A percentile compares a stretch with the other conserved stretches of the same genome.
Evolutionary conservation across 306 rosid genomes (phyloP).

Genomic region (Trifolium dubium): DNA sequence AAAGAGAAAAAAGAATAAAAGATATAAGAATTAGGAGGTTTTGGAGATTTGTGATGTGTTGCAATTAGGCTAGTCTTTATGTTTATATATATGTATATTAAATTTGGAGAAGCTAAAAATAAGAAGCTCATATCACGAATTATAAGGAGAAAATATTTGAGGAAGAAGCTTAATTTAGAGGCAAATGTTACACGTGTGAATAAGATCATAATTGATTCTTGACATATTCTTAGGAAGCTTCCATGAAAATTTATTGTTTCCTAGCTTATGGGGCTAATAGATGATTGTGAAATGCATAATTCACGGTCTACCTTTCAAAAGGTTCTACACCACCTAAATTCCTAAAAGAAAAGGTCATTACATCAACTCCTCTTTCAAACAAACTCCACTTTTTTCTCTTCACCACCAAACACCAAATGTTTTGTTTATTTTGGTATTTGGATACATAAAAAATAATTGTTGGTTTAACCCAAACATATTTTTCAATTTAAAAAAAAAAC

Average conservation of each 20-base stretch:
- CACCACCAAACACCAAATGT: not conserved
- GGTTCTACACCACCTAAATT: not conserved
- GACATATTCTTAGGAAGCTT: constrained; percentile 40
- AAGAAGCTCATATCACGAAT: constrained; percentile 3
- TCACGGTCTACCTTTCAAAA: constrained; percentile 1
- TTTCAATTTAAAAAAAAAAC: too few relatives aligned
- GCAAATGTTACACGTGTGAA: constrained; percentile 28
- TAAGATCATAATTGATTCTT: constrained; percentile 24
- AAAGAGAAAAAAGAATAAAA: not conserved
- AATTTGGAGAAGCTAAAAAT: constrained; percentile 18
- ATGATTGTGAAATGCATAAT: not conserved
- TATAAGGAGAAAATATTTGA: constrained; percentile 20
- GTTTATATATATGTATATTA: not conserved
- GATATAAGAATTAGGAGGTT: not conserved
- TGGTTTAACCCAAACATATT: too few relatives aligned
- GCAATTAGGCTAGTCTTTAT: not conserved
- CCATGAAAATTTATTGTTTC: not conserved
- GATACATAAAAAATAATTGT: not conserved
- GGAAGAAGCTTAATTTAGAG: not conserved
- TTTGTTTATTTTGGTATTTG: not conserved
- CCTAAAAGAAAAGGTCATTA: not conserved
- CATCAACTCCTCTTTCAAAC: constrained; percentile 7
- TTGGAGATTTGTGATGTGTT: not conserved
- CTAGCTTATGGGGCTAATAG: not conserved
- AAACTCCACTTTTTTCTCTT: not conserved